A percentile compares a stretch with the other conserved stretches of the same genome.
These are phyloP conservation scores for Stylonectria norvegica DNA, from an alignment of 2,329 filamentous ascomycete genomes.

Conservation along the genomic window DNA sequence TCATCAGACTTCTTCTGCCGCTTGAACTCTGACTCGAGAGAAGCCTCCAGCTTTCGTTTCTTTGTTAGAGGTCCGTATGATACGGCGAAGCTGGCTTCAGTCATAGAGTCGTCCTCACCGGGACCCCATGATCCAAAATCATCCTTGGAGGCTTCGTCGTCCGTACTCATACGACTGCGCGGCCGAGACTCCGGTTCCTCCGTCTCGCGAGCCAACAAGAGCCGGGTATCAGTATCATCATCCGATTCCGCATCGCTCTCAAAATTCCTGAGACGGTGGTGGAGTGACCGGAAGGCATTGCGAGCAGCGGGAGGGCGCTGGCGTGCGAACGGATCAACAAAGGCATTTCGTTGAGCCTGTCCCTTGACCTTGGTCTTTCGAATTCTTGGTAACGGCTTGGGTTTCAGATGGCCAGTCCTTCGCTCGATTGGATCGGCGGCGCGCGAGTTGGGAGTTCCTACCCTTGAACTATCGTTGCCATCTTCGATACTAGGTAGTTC, in stretches of 20 bases:
- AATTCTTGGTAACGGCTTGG: conserved; percentile 68
- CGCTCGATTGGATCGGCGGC: conserved; percentile 59
- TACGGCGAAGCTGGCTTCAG: conserved; percentile 67
- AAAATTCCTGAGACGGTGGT: conserved; percentile 65
- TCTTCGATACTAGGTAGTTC: conserved; percentile 51
- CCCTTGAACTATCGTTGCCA: conserved; percentile 58
- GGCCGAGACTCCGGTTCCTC: conserved; percentile 83
- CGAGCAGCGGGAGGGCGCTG: conserved; percentile 55
- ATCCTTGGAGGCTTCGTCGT: conserved; percentile 54
- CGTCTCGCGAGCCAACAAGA: conserved; percentile 65
- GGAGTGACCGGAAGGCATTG: conserved; percentile 72
- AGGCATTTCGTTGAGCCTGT: conserved; percentile 55
- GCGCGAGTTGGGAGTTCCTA: conserved; percentile 64
- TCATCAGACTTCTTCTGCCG: conserved; percentile 78
- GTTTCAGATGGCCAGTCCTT: conserved; percentile 53
- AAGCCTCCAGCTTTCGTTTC: conserved; percentile 70
- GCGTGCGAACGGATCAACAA: conserved; percentile 64
- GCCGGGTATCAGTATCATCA: conserved; percentile 64
- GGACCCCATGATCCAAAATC: conserved; percentile 47
- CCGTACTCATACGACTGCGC: conserved; percentile 68
- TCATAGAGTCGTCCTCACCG: conserved; percentile 63
- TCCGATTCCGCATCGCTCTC: conserved; percentile 80
- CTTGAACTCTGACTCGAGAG: conserved; percentile 69
- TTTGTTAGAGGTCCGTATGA: conserved; percentile 53
- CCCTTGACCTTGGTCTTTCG: conserved; percentile 62